Evolutionary conservation across 208 protist species (phyloP).

Genomic region (Acanthamoeba healyi): DNA sequence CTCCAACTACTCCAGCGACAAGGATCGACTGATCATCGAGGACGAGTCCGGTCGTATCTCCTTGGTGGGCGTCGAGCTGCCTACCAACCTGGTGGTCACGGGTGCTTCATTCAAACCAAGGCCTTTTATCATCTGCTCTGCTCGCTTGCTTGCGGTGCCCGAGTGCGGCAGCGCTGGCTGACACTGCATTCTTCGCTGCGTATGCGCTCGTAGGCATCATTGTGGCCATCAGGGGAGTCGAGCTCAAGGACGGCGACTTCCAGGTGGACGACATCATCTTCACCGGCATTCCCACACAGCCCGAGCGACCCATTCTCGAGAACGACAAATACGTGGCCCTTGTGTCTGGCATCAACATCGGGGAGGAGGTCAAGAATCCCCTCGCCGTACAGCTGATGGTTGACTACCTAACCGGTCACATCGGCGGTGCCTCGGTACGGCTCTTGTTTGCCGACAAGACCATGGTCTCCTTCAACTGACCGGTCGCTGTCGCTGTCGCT

Average conservation of each 20-base stretch:
- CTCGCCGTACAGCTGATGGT: slow-evolving; percentile 69
- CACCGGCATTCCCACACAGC: slow-evolving; percentile 66
- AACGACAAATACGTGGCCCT: slow-evolving; percentile 77
- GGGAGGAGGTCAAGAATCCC: slow-evolving; percentile 51
- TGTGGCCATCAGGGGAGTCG: slow-evolving; percentile 74
- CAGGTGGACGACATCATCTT: slow-evolving; percentile 79
- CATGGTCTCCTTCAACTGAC: too few relatives aligned
- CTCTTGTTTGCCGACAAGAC: too few relatives aligned
- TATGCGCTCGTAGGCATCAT: slow-evolving; percentile 63
- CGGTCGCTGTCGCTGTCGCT: neutral
- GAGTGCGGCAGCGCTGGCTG: too few relatives aligned
- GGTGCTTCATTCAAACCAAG: neutral
- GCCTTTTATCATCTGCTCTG: neutral
- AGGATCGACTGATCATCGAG: slow-evolving; percentile 82
- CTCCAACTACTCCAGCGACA: slow-evolving; percentile 59
- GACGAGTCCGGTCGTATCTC: slow-evolving; percentile 83
- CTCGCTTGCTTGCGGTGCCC: neutral
- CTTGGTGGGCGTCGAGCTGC: slow-evolving; percentile 68
- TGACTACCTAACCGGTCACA: slow-evolving; percentile 77
- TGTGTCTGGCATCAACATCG: slow-evolving; percentile 72
- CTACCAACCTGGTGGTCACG: neutral
- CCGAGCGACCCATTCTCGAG: slow-evolving; percentile 12
- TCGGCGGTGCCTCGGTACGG: slow-evolving; percentile 38
- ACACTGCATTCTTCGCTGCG: neutral
- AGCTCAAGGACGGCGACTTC: slow-evolving; percentile 74